These are phyloP conservation scores for Sideroxylon spinosum DNA, from an alignment of 179 eudicot species.

Conservation along the genomic window DNA sequence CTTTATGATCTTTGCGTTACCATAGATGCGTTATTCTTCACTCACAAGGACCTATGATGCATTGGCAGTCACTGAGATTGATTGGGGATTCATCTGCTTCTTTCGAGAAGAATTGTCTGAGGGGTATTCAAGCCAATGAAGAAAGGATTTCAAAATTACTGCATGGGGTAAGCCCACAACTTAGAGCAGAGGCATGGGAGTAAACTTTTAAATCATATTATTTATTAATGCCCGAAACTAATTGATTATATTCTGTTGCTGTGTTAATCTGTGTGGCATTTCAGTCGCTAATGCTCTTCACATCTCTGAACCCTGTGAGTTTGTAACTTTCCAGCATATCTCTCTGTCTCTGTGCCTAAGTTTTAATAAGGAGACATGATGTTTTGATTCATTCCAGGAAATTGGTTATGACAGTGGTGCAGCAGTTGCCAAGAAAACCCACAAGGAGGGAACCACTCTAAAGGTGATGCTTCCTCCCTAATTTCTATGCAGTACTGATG, in stretches of 20 bases:
- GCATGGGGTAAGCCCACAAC: slow-evolving; percentile 57
- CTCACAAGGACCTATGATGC: neutral
- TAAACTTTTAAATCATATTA: neutral
- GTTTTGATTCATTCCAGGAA: slow-evolving; percentile 42
- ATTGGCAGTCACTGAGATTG: slow-evolving; percentile 71
- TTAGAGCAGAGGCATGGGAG: neutral
- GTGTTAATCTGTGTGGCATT: slow-evolving; percentile 15
- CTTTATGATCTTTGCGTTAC: too few relatives aligned
- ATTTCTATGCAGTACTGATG: neutral
- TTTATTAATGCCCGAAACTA: neutral
- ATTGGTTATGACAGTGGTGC: slow-evolving; percentile 96
- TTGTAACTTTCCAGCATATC: neutral
- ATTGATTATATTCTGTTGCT: slow-evolving; percentile 12
- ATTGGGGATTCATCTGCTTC: slow-evolving; percentile 94
- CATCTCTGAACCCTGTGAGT: slow-evolving; percentile 94
- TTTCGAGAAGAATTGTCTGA: slow-evolving; percentile 90
- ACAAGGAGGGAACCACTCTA: slow-evolving; percentile 76
- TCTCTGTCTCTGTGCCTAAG: neutral
- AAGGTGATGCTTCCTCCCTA: slow-evolving; percentile 39
- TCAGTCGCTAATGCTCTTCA: slow-evolving; percentile 98
- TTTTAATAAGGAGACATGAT: neutral
- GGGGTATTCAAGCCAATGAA: slow-evolving; percentile 88
- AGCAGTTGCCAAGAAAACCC: slow-evolving; percentile 83
- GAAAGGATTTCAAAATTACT: slow-evolving; percentile 80
- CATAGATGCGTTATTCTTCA: too few relatives aligned